phyloP scores from a whole-genome alignment of 169 alveolate species.

The Nephromyces sp. region DNA sequence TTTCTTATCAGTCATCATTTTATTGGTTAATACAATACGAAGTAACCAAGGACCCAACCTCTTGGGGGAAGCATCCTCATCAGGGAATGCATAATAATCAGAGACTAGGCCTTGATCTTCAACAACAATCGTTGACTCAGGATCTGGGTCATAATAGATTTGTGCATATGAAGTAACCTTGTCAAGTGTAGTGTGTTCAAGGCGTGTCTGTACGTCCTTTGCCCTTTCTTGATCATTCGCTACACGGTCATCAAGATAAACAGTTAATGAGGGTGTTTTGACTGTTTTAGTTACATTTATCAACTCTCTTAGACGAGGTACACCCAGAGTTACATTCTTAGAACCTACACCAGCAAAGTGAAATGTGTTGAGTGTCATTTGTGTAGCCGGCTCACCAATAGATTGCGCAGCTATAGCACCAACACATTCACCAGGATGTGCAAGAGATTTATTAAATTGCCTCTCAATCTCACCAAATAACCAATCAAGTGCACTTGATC shows the following conservation, averaged over 20 bases:
- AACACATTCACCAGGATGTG: slow-evolving; percentile 93
- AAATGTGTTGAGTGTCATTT: slow-evolving; percentile 99
- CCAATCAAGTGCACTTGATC: slow-evolving; percentile 86
- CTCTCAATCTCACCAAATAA: slow-evolving; percentile 92
- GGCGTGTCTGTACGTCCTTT: slow-evolving; percentile 80
- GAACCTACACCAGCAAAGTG: slow-evolving; percentile 99
- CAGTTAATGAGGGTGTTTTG: slow-evolving; percentile 93
- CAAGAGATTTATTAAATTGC: slow-evolving; percentile 84
- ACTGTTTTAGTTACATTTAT: slow-evolving; percentile 96
- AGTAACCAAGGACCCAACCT: slow-evolving; percentile 87
- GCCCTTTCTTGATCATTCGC: slow-evolving; percentile 82
- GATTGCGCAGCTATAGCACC: slow-evolving; percentile 99
- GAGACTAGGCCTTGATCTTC: slow-evolving; percentile 85
- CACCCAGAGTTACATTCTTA: slow-evolving; percentile 98
- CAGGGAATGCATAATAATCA: slow-evolving; percentile 90
- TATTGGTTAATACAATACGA: slow-evolving; percentile 85
- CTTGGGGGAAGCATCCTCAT: slow-evolving; percentile 74
- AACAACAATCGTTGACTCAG: slow-evolving; percentile 77
- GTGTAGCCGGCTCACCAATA: slow-evolving; percentile 99
- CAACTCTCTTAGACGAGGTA: slow-evolving; percentile 96
- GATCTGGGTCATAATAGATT: slow-evolving; percentile 94
- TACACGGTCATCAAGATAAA: slow-evolving; percentile 72
- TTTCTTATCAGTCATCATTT: slow-evolving; percentile 87
- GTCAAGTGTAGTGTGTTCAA: slow-evolving; percentile 91
- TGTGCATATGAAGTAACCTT: slow-evolving; percentile 80